phyloP scores from a whole-genome alignment of 1,139 yeast genomes.

The Petasospora fabianii region DNA sequence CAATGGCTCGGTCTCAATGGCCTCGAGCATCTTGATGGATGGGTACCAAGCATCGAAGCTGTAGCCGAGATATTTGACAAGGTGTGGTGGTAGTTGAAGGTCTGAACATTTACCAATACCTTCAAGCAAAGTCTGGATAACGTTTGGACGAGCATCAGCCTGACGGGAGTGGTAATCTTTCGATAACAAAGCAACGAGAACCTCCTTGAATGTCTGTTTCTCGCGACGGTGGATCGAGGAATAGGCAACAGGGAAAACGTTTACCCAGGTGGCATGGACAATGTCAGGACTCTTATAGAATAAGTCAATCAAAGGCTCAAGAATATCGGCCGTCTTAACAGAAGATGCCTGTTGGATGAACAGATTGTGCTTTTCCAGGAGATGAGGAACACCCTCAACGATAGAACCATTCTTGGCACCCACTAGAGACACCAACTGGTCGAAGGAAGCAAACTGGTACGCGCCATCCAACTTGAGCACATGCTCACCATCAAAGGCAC shows the following conservation, averaged over 20 bases:
- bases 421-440: slow-evolving; percentile 32
- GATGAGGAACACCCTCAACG: slow-evolving; percentile 27
- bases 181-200: slow-evolving; percentile 73
- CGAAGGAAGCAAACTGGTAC: slow-evolving; percentile 53
- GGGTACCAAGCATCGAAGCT: slow-evolving; percentile 92
- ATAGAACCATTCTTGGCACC: slow-evolving; percentile 18
- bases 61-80: slow-evolving; percentile 82
- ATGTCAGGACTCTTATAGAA: slow-evolving; percentile 80
- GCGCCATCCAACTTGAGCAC: slow-evolving; percentile 46
- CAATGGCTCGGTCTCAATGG: slow-evolving; percentile 62
- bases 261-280: slow-evolving; percentile 81
- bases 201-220: slow-evolving; percentile 76
- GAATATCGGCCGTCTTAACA: slow-evolving; percentile 54
- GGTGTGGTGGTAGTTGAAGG: slow-evolving; percentile 88
- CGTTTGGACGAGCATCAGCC: slow-evolving; percentile 82
- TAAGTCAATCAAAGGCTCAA: slow-evolving; percentile 73
- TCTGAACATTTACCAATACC: slow-evolving; percentile 74
- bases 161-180: slow-evolving; percentile 92
- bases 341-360: slow-evolving; percentile 46
- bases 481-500: slow-evolving; percentile 59
- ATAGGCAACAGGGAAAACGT: slow-evolving; percentile 78
- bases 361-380: slow-evolving; percentile 47
- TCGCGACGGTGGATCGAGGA: slow-evolving; percentile 72
- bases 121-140: slow-evolving; percentile 76
- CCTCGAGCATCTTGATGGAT: slow-evolving; percentile 77